Base-by-base conservation (phyloP, 176 grass and related monocot species). In the Avena eriantha region DNA sequence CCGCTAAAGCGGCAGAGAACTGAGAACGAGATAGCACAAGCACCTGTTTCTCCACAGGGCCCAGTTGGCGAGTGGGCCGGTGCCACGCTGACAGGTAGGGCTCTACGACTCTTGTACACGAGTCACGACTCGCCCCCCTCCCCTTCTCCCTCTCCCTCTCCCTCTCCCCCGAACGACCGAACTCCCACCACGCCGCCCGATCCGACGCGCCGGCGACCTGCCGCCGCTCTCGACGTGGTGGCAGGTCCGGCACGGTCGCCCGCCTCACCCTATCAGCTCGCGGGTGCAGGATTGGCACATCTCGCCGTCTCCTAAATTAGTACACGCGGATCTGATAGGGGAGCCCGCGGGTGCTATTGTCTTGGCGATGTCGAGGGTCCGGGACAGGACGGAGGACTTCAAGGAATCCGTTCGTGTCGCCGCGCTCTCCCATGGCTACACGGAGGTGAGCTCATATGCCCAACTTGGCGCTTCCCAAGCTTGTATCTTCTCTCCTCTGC, bases 321-420 rank as follows among this genome's bases (percentile, higher is more conserved):
- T 7, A 36, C 29, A 1, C 59, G 69, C 77, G 49, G 89, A 91
- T 88, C 89, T 91, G 81, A 51, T 31, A 53, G 12, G 81, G 59
- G 58, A 76, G 76, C 69, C 81, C n/a, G 77, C 21, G 31, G 60
- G 75, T 59, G 67, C 68, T 39, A 10, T 49, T 60, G 21, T 76
- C 29, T 84, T 21, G 41, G 89, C 85, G 69, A 99, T 96, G 97
- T 86, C 94, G 63, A 88, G 85, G 85, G 82, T 91, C 58, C 93
- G 85, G 87, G 92, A 98, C 71, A 91, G 93, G 87, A 94, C 80
- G 19, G 97, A 96, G 77, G 94, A 98, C 80, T 96, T 90, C 69
- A 98, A 94, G 80, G 94, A 96, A 66, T 78, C 88, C 72, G 79
- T 93, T 2, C 94, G 87, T 73, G 82, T 89, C 71, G 92, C 84